phyloP scores from a whole-genome alignment of 805 yeast species.

The Candida lessepsii region DNA sequence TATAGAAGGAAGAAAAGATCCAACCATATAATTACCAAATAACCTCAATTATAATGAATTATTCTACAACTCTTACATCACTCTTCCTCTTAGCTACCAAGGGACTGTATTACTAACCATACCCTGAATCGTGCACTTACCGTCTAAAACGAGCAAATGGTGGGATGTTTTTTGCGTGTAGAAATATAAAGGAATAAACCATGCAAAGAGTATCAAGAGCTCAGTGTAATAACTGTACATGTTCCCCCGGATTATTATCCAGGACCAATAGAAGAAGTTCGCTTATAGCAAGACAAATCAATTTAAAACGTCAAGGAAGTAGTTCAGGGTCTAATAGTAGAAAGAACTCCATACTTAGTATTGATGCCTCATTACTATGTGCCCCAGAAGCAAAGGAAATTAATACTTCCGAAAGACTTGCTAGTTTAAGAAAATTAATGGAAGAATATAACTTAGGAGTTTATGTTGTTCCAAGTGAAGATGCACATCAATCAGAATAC shows the following conservation, averaged over 20 bases:
- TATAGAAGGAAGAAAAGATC: too few species aligned
- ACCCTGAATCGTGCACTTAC: too few species aligned
- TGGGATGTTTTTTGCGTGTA: conserved; percentile 6
- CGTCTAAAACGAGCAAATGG: conserved; percentile 6
- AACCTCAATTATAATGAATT: too few species aligned
- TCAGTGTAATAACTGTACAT: conserved; percentile 72
- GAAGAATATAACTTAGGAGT: conserved; percentile 44
- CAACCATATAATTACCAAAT: too few species aligned
- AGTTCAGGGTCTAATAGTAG: conserved; percentile 26
- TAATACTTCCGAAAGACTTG: conserved; percentile 65
- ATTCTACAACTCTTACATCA: too few species aligned
- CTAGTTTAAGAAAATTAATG: conserved; percentile 58
- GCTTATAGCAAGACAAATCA: conserved; percentile 44
- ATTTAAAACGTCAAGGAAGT: conserved; percentile 24
- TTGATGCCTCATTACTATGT: conserved; percentile 42
- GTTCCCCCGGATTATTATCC: conserved; percentile 78
- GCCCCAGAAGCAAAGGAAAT: conserved; percentile 45
- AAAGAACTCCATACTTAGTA: conserved; percentile 41
- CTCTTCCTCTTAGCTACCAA: too few species aligned
- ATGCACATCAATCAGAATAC: conserved; percentile 64
- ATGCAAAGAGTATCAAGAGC: conserved; percentile 35
- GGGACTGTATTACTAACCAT: too few species aligned
- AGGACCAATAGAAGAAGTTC: conserved; percentile 64
- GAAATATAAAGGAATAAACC: not conserved
- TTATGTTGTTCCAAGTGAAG: conserved; percentile 62